A percentile compares a stretch with the other conserved stretches of the same genome.
These are phyloP conservation scores for Hymenoscyphus occultus DNA, from an alignment of 2,329 filamentous ascomycete genomes.

Conservation along the genomic window DNA sequence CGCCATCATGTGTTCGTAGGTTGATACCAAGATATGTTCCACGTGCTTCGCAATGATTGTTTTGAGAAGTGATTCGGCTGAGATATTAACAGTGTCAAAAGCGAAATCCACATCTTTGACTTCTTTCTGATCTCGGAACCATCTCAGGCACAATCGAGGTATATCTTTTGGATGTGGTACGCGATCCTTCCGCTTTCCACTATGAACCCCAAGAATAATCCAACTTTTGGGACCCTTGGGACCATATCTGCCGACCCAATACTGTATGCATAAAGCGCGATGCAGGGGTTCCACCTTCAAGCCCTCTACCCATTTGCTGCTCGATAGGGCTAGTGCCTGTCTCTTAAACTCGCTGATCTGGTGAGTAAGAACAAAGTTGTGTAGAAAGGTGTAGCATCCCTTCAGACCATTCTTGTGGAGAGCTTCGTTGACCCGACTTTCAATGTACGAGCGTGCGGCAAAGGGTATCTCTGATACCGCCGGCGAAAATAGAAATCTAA, in stretches of 20 bases:
- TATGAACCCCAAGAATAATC: constrained; percentile 82
- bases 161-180: constrained; percentile 44
- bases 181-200: constrained; percentile 50
- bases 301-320: constrained; percentile 72
- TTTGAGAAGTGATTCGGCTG: constrained; percentile 70
- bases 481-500: constrained; percentile 79
- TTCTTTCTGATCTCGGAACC: constrained; percentile 82
- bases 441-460: constrained; percentile 62
- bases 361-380: constrained; percentile 84
- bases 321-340: constrained; percentile 70
- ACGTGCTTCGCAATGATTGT: constrained; percentile 73
- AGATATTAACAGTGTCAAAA: constrained; percentile 66
- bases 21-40: constrained; percentile 65
- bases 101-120: constrained; percentile 64
- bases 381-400: constrained; percentile 82
- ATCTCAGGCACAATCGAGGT: constrained; percentile 63
- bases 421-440: constrained; percentile 67
- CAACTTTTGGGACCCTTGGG: constrained; percentile 72
- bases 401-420: constrained; percentile 67
- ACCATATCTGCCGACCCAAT: constrained; percentile 70
- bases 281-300: constrained; percentile 77
- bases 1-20: constrained; percentile 57
- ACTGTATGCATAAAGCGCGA: constrained; percentile 81
- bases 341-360: constrained; percentile 80
- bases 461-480: constrained; percentile 60